Evolutionary conservation across 306 rosid species (phyloP), one percentile per base, ranked within the genome.

Genomic region (Ziziphus jujuba): DNA sequence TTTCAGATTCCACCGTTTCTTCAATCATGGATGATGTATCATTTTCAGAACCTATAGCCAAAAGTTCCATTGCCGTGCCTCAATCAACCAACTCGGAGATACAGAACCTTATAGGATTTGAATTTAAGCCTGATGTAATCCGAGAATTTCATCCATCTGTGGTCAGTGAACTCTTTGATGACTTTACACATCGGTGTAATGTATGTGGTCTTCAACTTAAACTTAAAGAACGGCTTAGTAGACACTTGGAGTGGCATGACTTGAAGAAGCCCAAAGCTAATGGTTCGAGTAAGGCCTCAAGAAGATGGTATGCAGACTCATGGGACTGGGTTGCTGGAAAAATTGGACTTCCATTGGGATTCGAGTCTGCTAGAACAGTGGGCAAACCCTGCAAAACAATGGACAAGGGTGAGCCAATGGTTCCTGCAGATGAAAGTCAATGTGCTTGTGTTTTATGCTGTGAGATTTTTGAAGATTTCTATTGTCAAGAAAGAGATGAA

Each of bases 391-490:
- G 44, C 23, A 51, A 51, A 66, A 48, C 64, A 70, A 51, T 34
- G 44, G 85, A 76, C 48, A 69, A n/a, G 49, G 59, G 22, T 59
- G 87, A 79, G 71, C 80, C 74, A 3, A 82, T 82, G 85, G 87
- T 89, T 81, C 73, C 65, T 19, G 86, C 91, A 48, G 95, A 92
- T 53, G 98, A 92, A 81, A 83, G 59, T 63, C 95, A 87, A 31
- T 89, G 87, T 71, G 87, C 73, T 28, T 92, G 96, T 76, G 68
- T 84, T 51, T 74, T 89, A 71, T 92, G 98, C 66, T 96, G 98
- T 23, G 86, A 85, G 69, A 71, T 84, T 67, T 92, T 92, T 75
- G 98, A 92, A 84, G 98, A 92, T 66, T 51, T 85, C 34, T 89
- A 84, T 69, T 73, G 85, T 63, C 85, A 71, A 64, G 92, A 89